Evolutionary conservation across 441 rosid genomes (phyloP).

Genomic region (Dalechampia spathulata): DNA sequence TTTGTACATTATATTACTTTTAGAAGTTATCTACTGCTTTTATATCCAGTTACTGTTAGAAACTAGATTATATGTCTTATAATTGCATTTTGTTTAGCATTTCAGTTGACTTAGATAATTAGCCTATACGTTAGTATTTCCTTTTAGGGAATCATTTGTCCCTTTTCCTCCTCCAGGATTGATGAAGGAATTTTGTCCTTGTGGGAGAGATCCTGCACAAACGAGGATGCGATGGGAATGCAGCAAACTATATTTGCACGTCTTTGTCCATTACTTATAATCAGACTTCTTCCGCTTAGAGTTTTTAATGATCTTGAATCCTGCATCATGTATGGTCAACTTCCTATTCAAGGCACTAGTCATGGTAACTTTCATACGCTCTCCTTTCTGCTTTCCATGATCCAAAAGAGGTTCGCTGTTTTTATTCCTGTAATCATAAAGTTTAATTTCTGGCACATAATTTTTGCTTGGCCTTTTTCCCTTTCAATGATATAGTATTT

Average conservation of each 20-base stretch:
- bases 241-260: slow-evolving; percentile 60
- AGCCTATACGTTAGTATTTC: neutral
- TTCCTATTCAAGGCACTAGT: slow-evolving; percentile 26
- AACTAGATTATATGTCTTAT: slow-evolving; percentile 3
- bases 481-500: neutral
- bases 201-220: slow-evolving; percentile 29
- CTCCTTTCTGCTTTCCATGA: slow-evolving; percentile 1
- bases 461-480: neutral
- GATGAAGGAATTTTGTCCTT: slow-evolving; percentile 26
- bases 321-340: slow-evolving; percentile 51
- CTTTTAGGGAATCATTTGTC: slow-evolving; percentile 4
- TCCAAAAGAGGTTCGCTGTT: neutral
- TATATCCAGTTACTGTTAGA: neutral
- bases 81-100: neutral
- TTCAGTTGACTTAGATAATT: neutral
- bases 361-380: slow-evolving; percentile 31
- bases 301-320: slow-evolving; percentile 59
- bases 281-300: slow-evolving; percentile 79
- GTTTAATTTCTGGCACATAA: slow-evolving; percentile 1
- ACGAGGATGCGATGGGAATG: slow-evolving; percentile 29
- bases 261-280: slow-evolving; percentile 82
- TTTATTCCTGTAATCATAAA: slow-evolving; percentile 3
- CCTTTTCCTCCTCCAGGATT: slow-evolving; percentile 25
- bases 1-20: neutral
- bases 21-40: neutral